These are phyloP conservation scores for Cyanophora paradoxa DNA, from an alignment of 78 protist genomes.

Conservation along the genomic window DNA sequence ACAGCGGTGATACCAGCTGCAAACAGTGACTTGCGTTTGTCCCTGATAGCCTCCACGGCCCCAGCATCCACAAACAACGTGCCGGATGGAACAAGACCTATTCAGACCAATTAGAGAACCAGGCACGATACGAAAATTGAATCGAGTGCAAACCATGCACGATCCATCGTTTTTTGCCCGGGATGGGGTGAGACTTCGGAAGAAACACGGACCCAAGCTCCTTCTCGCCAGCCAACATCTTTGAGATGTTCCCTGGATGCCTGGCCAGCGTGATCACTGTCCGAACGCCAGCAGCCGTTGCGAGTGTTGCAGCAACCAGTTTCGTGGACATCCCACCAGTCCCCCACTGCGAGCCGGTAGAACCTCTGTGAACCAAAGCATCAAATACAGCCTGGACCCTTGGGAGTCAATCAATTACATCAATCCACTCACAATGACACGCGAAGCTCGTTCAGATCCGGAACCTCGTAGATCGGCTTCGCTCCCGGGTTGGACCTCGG, in stretches of 20 bases:
- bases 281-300: constrained; percentile 21
- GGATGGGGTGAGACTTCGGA: not conserved
- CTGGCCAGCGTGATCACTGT: not conserved
- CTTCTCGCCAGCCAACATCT: not conserved
- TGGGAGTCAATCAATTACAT: not conserved
- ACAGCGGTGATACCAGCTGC: constrained; percentile 28
- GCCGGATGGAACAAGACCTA: not conserved
- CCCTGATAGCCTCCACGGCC: constrained; percentile 17
- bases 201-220: constrained; percentile 19
- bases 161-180: not conserved
- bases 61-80: constrained; percentile 18
- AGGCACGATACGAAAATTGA: too few species aligned
- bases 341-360: constrained; percentile 24
- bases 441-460: constrained; percentile 19
- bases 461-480: not conserved
- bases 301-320: constrained; percentile 31
- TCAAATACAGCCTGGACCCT: too few species aligned
- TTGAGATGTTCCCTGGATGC: not conserved
- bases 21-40: not conserved
- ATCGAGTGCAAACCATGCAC: constrained; percentile 15
- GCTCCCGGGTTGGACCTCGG: constrained; percentile 28
- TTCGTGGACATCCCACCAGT: constrained; percentile 53
- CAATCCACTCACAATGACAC: not conserved
- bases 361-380: too few species aligned
- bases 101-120: too few species aligned